phyloP scores from a whole-genome alignment of 345 rosid species.

The Diplotaxis tenuifolia region DNA sequence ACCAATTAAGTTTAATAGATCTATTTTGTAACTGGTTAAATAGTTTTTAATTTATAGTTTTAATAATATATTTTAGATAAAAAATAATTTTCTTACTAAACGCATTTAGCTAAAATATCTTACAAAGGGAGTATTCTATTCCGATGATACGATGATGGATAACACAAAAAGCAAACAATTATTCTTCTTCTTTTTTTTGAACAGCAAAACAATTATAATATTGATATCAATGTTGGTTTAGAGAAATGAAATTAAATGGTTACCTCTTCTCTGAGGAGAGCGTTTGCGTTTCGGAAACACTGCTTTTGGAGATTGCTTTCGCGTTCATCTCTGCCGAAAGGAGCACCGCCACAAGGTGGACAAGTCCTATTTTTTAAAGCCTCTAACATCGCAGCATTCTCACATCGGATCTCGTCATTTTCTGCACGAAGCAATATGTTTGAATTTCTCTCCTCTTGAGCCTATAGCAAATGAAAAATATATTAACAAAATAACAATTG shows the following conservation, averaged over 20 bases:
- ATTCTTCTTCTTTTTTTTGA: no score
- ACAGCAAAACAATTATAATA: no score
- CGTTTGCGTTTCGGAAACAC: slow-evolving; percentile 53
- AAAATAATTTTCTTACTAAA: no score
- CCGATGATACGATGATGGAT: not conserved
- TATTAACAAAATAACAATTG: not conserved
- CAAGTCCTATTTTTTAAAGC: slow-evolving; percentile 57
- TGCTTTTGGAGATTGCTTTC: slow-evolving; percentile 38
- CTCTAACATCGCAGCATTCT: slow-evolving; percentile 51
- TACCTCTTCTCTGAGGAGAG: slow-evolving; percentile 50
- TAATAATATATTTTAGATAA: no score
- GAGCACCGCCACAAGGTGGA: slow-evolving; percentile 69
- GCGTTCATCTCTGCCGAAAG: slow-evolving; percentile 48
- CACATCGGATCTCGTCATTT: slow-evolving; percentile 51
- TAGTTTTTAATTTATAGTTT: no score
- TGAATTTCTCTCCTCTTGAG: slow-evolving; percentile 48
- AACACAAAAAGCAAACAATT: not conserved
- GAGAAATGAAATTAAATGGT: not conserved
- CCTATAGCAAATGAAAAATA: slow-evolving; percentile 32
- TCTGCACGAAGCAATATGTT: slow-evolving; percentile 57
- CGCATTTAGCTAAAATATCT: no score
- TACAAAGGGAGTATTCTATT: no score
- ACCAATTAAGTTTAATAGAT: no score
- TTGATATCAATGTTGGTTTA: not conserved
- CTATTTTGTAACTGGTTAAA: no score